Base-by-base conservation (phyloP, 208 protist genomes). In the Spongospora subterranea region DNA sequence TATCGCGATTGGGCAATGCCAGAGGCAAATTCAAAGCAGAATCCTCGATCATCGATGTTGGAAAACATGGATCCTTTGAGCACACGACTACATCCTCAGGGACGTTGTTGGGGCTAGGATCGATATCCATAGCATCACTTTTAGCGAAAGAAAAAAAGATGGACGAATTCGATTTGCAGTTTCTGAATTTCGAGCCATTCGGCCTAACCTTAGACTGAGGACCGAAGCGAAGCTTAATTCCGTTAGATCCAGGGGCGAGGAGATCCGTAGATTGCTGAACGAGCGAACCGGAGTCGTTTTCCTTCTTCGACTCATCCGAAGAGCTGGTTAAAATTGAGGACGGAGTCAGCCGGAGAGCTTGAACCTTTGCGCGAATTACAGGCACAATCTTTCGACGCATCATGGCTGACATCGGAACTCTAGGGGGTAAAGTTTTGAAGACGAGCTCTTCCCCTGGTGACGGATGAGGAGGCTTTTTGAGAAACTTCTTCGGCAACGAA, bases 351-450 rank as follows among this genome's bases (percentile, higher is more conserved):
- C 24, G 6, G 6, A 60, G 24, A 24, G 50, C 24, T 6, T 24
- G 6, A 24, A 60, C 24, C 24, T 60, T 6, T 6, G 50, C 6
- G 50, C 50, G 50, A 29, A 60, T 60, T 60, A 60, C 6, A 6
- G 50, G 50, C 50, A 60, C 6, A 6, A 60, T 6, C 50, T 60
- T 60, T 24, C 24, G 6, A 60, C 50, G 50, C 6, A 60, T 24
- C 24, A 24, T 39, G 35, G 35, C 71, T 39, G 71, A n/a, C 71
- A 82, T 35, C 11, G 71, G 71, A 35, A 82, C 35, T 82, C 71
- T 35, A 20, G 71, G 71, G 40, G 71, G 71, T 45, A 82, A 45
- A 35, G 71, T 82, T 45, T 43, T 35, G 40, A 82, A 82, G 11
- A 82, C 71, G 11, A 43, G 71, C 71, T 82, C 71, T 20, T 82